Evolutionary conservation across 2,329 filamentous ascomycete species (phyloP).

Genomic region (Ophiognomonia clavigignenti-juglandacearum): DNA sequence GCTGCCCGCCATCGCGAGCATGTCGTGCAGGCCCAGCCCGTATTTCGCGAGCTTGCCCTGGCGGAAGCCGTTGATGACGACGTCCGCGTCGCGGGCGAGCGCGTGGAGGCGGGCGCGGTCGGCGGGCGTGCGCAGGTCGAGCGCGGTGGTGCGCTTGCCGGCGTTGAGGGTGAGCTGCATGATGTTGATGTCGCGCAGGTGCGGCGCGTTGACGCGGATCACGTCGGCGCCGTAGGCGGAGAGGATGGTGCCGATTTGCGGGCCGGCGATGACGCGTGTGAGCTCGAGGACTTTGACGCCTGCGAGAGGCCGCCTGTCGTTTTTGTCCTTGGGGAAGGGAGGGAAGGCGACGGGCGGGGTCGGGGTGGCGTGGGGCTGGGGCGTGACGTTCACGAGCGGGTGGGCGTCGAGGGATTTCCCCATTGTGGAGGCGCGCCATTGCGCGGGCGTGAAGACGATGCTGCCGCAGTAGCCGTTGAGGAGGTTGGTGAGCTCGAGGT

Average conservation of each 20-base stretch:
- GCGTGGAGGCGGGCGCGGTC: conserved; percentile 22
- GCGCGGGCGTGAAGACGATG: conserved; percentile 37
- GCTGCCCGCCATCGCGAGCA: conserved; percentile 33
- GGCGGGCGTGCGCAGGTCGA: conserved; percentile 34
- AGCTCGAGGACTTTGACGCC: conserved; percentile 47
- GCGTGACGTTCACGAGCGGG: conserved; percentile 35
- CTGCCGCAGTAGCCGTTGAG: conserved; percentile 37
- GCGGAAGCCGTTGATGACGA: conserved; percentile 50
- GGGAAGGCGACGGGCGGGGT: conserved; percentile 30
- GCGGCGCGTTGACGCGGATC: conserved; percentile 37
- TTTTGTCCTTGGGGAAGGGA: conserved; percentile 21
- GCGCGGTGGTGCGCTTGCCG: conserved; percentile 39
- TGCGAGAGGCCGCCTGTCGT: conserved; percentile 32
- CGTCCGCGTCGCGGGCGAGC: conserved; percentile 41
- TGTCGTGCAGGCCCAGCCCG: conserved; percentile 35
- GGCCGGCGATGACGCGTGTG: conserved; percentile 42
- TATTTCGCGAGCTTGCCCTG: conserved; percentile 35
- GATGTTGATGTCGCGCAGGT: conserved; percentile 36
- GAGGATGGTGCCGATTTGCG: conserved; percentile 36
- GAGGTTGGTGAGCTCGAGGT: conserved; percentile 37
- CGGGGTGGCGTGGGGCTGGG: conserved; percentile 27
- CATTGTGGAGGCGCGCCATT: conserved; percentile 39
- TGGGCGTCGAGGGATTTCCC: conserved; percentile 35
- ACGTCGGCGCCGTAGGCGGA: conserved; percentile 42
- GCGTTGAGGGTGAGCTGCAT: conserved; percentile 37